These are phyloP conservation scores for Aegilops umbellulata DNA, from an alignment of 176 grass and related monocot genomes.

Conservation along the genomic window DNA sequence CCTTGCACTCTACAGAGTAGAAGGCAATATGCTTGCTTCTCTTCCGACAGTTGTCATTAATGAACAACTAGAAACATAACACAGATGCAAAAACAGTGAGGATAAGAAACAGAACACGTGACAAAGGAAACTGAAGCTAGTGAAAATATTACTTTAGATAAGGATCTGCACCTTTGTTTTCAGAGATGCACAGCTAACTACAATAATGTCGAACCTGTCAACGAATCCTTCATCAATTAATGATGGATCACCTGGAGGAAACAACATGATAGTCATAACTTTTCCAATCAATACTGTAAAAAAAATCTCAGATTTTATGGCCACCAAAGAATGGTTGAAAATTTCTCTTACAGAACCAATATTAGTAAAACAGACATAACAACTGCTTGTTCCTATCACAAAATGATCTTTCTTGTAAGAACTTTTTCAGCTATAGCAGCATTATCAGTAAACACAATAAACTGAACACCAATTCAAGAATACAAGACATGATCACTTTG, in stretches of 20 bases:
- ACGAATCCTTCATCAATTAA: slow-evolving; percentile 71
- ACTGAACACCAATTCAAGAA: background rate
- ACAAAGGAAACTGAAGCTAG: background rate
- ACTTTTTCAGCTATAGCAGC: background rate
- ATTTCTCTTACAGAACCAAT: background rate
- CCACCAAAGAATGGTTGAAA: background rate
- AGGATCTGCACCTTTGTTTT: slow-evolving; percentile 69
- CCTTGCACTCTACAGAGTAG: slow-evolving; percentile 80
- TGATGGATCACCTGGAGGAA: slow-evolving; percentile 72
- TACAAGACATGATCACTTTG: background rate
- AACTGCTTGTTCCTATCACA: background rate
- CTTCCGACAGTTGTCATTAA: slow-evolving; percentile 81
- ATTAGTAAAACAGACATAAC: background rate
- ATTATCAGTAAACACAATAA: background rate
- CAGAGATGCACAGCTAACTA: slow-evolving; percentile 66
- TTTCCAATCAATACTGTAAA: background rate
- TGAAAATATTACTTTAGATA: slow-evolving; percentile 19
- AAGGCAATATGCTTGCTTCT: slow-evolving; percentile 82
- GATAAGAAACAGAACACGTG: background rate
- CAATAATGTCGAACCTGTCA: slow-evolving; percentile 86
- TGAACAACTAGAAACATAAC: slow-evolving; percentile 47
- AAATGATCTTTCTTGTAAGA: slow-evolving; percentile 16
- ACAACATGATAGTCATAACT: slow-evolving; percentile 11
- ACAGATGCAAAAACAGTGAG: slow-evolving; percentile 29
- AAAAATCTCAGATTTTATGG: background rate